Evolutionary conservation across 345 rosid species (phyloP).

Genomic region (Syzygium jambos): DNA sequence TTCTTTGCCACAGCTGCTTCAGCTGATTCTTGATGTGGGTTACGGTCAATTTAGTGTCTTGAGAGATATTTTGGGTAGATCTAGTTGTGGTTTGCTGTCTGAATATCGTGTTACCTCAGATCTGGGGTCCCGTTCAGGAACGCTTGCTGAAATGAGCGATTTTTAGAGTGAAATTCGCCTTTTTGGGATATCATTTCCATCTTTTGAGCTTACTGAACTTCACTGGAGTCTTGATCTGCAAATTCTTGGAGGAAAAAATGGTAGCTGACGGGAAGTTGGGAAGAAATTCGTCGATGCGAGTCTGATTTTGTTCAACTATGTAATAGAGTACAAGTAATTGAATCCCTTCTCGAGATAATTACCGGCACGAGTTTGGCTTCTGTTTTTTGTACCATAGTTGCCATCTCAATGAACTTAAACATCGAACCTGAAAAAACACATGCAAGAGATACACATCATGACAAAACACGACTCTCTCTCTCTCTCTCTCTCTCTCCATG

Average conservation of each 20-base stretch:
- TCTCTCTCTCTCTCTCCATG: not conserved
- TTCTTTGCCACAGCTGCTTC: not conserved
- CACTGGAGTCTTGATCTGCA: slow-evolving; percentile 1
- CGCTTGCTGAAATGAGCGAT: not conserved
- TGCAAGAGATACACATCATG: not conserved
- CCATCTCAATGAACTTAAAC: not conserved
- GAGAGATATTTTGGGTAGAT: not conserved
- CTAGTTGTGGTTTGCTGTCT: not conserved
- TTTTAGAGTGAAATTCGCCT: not conserved
- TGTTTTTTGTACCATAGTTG: not conserved
- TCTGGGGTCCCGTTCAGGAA: slow-evolving; percentile 13
- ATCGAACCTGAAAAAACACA: not conserved
- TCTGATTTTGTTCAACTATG: not conserved
- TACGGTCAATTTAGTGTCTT: not conserved
- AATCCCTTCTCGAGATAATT: not conserved
- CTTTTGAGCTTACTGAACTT: not conserved
- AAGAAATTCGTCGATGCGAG: not conserved
- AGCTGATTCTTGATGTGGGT: not conserved
- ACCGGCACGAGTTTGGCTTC: not conserved
- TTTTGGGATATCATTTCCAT: not conserved
- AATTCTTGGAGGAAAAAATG: not conserved
- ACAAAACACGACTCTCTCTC: not conserved
- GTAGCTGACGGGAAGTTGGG: not conserved
- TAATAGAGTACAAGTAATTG: not conserved
- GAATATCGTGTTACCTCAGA: slow-evolving; percentile 9